phyloP scores from a whole-genome alignment of 2,329 filamentous ascomycete species.

The Didymella keratinophila region DNA sequence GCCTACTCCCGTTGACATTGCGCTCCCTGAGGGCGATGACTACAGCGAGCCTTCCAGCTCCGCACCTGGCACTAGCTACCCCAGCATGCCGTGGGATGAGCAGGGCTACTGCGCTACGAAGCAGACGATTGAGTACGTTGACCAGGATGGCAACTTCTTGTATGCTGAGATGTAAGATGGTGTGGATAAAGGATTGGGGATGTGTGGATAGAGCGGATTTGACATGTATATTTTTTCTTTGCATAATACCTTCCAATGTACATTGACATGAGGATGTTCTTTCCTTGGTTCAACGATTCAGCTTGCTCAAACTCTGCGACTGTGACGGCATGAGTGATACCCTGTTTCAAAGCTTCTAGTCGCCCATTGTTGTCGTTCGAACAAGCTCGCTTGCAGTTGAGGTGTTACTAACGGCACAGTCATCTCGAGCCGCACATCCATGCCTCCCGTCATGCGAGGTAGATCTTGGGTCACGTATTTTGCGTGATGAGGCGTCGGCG shows the following conservation, averaged over 20 bases:
- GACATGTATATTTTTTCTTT: constrained; percentile 1
- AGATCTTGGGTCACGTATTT: not conserved
- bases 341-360: not conserved
- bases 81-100: constrained; percentile 34
- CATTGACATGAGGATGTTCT: not conserved
- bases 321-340: too few species aligned
- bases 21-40: constrained; percentile 24
- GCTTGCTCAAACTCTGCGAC: too few species aligned
- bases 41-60: constrained; percentile 14
- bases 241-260: constrained; percentile 3
- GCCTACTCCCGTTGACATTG: constrained; percentile 31
- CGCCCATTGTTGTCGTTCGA: not conserved
- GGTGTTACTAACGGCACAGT: not conserved
- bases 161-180: constrained; percentile 33
- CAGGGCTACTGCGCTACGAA: constrained; percentile 42
- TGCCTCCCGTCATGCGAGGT: not conserved
- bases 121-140: constrained; percentile 47
- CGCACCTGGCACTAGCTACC: constrained; percentile 5
- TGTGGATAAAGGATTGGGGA: too few species aligned
- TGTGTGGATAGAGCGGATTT: not conserved
- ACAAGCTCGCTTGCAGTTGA: not conserved
- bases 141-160: constrained; percentile 43
- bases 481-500: not conserved
- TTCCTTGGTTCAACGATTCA: not conserved
- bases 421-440: not conserved